Evolutionary conservation across 1,284 basidiomycete species (phyloP).

Genomic region (Ustilago xerochloae): DNA sequence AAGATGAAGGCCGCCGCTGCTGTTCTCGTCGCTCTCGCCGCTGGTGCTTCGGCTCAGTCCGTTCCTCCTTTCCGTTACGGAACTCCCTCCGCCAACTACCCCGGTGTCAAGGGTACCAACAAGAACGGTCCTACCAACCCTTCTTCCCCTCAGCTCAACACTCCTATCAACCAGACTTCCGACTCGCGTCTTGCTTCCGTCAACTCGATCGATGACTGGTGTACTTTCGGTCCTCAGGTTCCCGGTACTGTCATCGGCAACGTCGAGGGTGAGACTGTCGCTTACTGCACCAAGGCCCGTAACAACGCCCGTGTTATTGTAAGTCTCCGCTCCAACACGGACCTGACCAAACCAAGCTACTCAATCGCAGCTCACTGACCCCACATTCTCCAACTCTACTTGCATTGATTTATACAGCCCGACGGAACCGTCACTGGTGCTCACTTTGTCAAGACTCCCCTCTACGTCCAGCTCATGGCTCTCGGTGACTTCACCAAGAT

Average conservation of each 20-base stretch:
- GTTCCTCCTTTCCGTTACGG: conserved; percentile 58
- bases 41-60: conserved; percentile 41
- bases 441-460: conserved; percentile 64
- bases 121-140: conserved; percentile 64
- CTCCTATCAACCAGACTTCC: conserved; percentile 64
- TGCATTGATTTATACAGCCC: conserved; percentile 21
- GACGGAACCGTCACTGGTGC: conserved; percentile 64
- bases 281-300: conserved; percentile 76
- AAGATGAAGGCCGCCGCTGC: conserved; percentile 47
- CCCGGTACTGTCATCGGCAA: conserved; percentile 73
- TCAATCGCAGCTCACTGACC: background rate
- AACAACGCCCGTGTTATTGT: conserved; percentile 66
- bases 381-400: background rate
- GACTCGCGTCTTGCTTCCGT: conserved; percentile 54
- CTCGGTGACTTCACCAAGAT: conserved; percentile 67
- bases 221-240: conserved; percentile 68
- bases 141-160: conserved; percentile 49
- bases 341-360: background rate
- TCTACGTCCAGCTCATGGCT: conserved; percentile 71
- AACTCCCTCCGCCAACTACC: conserved; percentile 49
- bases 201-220: conserved; percentile 65
- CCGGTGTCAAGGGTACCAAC: conserved; percentile 56
- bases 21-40: conserved; percentile 32
- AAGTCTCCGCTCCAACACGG: conserved; percentile 3
- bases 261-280: conserved; percentile 76